Conservation (phyloP, 768 basidiomycete genomes). For the Aureoboletus auriporus region DNA sequence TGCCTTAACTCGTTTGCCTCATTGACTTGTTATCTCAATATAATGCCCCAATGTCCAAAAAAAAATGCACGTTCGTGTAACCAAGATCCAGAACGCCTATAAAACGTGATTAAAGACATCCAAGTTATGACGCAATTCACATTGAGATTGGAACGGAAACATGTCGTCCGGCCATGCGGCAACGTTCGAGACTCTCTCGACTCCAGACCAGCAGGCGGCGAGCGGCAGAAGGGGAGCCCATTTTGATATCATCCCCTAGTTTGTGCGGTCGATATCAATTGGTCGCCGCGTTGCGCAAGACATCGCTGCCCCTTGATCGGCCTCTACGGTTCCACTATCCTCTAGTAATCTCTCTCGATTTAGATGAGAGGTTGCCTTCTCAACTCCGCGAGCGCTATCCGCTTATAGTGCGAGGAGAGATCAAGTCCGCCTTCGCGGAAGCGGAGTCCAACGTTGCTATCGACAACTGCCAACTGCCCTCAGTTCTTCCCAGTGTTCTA, state of each 20-base stretch:
- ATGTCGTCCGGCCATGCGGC: background rate
- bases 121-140: background rate
- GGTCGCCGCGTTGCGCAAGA: background rate
- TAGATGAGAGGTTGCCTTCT: constrained; percentile 17
- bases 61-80: constrained; percentile 3
- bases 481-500: background rate
- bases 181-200: background rate
- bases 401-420: constrained; percentile 9
- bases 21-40: no score
- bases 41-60: background rate
- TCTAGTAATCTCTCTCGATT: constrained; percentile 25
- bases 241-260: background rate
- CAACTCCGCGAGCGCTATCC: constrained; percentile 31
- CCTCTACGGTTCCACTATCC: constrained; percentile 4
- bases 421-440: constrained; percentile 31
- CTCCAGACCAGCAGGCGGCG: background rate
- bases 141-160: background rate
- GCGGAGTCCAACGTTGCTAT: constrained; percentile 19
- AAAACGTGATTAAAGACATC: background rate
- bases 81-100: background rate
- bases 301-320: background rate
- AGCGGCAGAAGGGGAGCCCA: background rate
- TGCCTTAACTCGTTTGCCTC: background rate
- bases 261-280: background rate
- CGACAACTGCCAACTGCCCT: background rate